Percentiles rank a stretch among this genome's conserved stretches.
Conservation (phyloP, 805 yeast genomes). For the Kodamaea fukazawae region DNA sequence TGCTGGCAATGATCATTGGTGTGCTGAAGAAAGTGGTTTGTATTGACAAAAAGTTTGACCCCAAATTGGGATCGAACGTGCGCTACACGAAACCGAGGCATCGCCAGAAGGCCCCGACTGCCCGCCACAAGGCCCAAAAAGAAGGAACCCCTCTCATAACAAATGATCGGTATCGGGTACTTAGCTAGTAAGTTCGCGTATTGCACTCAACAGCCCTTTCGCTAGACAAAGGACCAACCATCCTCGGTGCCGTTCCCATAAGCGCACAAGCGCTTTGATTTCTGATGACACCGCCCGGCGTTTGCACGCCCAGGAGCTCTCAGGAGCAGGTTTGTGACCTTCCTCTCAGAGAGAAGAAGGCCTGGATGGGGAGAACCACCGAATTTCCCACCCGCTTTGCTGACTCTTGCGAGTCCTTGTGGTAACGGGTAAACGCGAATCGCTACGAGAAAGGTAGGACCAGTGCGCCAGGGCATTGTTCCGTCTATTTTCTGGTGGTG, state of each 20-base stretch:
- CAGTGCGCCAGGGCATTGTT: constrained; percentile 15
- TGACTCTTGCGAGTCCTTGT: constrained; percentile 19
- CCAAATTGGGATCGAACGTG: constrained; percentile 5
- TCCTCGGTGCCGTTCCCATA: constrained; percentile 56
- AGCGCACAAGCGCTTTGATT: constrained; percentile 27
- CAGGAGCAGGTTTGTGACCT: constrained; percentile 41
- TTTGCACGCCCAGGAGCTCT: constrained; percentile 57
- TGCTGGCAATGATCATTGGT: constrained; percentile 63
- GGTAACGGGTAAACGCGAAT: constrained; percentile 48
- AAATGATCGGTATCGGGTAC: constrained; percentile 65
- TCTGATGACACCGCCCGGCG: constrained; percentile 62
- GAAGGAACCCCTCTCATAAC: constrained; percentile 42
- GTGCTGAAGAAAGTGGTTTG: neutral
- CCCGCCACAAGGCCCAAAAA: too few relatives aligned
- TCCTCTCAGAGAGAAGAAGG: constrained; percentile 8
- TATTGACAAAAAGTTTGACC: neutral
- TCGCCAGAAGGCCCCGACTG: too few relatives aligned
- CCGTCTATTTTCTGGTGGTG: neutral
- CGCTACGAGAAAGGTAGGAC: constrained; percentile 41
- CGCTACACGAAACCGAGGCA: neutral
- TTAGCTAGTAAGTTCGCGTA: constrained; percentile 45
- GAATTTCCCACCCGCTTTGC: constrained; percentile 58
- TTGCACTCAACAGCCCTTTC: constrained; percentile 57
- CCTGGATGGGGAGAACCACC: constrained; percentile 56
- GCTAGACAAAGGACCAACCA: constrained; percentile 45